phyloP scores from a whole-genome alignment of 2,329 filamentous ascomycete genomes.

The Didymellaceae sp. region DNA sequence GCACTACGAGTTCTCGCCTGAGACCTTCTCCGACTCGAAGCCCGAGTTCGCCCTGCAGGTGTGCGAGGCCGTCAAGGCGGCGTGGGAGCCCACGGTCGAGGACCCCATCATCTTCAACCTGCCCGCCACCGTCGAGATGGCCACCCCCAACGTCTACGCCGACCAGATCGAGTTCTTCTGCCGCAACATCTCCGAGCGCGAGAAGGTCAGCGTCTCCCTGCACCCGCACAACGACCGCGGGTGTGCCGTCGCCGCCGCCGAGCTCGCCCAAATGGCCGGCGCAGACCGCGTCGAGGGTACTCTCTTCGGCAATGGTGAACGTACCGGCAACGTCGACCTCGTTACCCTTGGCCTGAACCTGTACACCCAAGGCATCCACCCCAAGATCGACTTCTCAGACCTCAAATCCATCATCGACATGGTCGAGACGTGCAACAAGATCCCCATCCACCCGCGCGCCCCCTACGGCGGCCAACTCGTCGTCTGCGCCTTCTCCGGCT shows the following conservation, averaged over 20 bases:
- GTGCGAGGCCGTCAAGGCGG: constrained; percentile 91
- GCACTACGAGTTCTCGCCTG: constrained; percentile 84
- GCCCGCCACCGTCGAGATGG: constrained; percentile 93
- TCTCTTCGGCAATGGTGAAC: constrained; percentile 91
- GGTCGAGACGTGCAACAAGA: constrained; percentile 93
- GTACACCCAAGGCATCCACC: constrained; percentile 89
- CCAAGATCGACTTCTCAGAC: constrained; percentile 89
- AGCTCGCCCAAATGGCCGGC: constrained; percentile 94
- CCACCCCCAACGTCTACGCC: constrained; percentile 93
- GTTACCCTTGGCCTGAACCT: constrained; percentile 92
- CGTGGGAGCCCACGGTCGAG: constrained; percentile 82
- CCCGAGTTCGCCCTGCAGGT: constrained; percentile 83
- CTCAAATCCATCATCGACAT: constrained; percentile 84
- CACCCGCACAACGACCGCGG: constrained; percentile 96
- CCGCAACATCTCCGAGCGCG: constrained; percentile 78
- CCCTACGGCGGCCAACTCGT: constrained; percentile 92
- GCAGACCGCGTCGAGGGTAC: constrained; percentile 94
- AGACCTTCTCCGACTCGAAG: constrained; percentile 88
- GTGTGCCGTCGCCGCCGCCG: constrained; percentile 85
- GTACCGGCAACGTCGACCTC: constrained; percentile 93
- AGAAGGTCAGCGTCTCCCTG: constrained; percentile 86
- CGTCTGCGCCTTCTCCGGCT: constrained; percentile 90
- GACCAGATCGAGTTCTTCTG: constrained; percentile 98
- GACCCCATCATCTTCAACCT: constrained; percentile 95
- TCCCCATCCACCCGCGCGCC: constrained; percentile 85